Base-by-base conservation (phyloP, 2,329 filamentous ascomycete genomes). In the Diaporthe humulicola region DNA sequence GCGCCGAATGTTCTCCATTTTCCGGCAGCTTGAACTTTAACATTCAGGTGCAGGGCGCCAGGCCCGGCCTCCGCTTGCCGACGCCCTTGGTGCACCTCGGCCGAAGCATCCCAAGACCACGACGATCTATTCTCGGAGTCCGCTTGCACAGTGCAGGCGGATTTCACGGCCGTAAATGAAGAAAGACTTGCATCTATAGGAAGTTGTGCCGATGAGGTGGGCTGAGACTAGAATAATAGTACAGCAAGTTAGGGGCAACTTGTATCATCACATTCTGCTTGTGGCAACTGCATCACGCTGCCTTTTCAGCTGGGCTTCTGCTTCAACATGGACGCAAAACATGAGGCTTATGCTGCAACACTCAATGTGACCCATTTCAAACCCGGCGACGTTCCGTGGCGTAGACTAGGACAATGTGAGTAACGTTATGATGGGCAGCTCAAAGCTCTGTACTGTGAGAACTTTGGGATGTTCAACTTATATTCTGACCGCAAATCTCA, bases 331-430 rank as follows among this genome's bases (percentile, higher is more conserved):
- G 60, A 64, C 25, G 40, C 60, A 48, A 19, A 48, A 15, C 60
- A 64, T n/a, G 60, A 64, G 12, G 38, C 40, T n/a, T 64, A 64
- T 15, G 60, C 60, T 22, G 60, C 60, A 45, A 64, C 60, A n/a
- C 60, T 64, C 17, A 48, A 33, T 48, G 60, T 64, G 38, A 64
- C n/a, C 40, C 60, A 64, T 25, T 64, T 64, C 12, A 64, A 48
- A 33, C 60, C 60, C 28, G 40, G 48, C 15, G 28, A 48, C 33
- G 60, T 64, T 33, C 60, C 60, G 2, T 64, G 60, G 60, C 60
- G 60, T 17, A 64, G 60, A 33, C 15, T 64, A n/a, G 60, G 60
- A 48, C 60, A 64, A 30, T 64, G 60, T 64, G 19, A 48, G 60
- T 64, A 8, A 33, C 28, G 9, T 33, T 19, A 30, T 22, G 10